These are phyloP conservation scores for Lodderomyces pseudojiufengensis DNA, from an alignment of 1,139 yeast species.

Conservation along the genomic window DNA sequence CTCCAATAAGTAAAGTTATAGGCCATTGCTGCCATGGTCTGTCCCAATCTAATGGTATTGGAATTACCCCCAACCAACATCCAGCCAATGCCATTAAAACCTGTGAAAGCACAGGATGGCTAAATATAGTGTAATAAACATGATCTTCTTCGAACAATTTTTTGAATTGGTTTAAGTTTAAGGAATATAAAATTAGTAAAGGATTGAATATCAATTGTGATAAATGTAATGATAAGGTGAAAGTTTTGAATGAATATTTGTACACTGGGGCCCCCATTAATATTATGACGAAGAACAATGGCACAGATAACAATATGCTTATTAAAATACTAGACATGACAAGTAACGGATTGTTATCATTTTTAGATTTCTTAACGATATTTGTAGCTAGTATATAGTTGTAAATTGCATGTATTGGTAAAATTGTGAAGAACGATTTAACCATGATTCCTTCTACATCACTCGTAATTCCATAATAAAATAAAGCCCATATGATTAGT, in stretches of 20 bases:
- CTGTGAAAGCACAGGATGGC: conserved; percentile 37
- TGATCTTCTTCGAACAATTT: conserved; percentile 22
- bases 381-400: conserved; percentile 22
- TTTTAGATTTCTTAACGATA: conserved; percentile 18
- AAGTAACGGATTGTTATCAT: conserved; percentile 29
- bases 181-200: conserved; percentile 55
- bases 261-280: conserved; percentile 87
- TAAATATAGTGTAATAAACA: conserved; percentile 22
- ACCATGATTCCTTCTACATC: conserved; percentile 25
- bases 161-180: conserved; percentile 40
- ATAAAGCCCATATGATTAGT: conserved; percentile 36
- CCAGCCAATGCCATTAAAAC: conserved; percentile 60
- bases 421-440: conserved; percentile 24
- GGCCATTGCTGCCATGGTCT: conserved; percentile 98
- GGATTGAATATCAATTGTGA: conserved; percentile 64
- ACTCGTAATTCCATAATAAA: conserved; percentile 33
- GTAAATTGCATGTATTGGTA: conserved; percentile 27
- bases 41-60: conserved; percentile 97
- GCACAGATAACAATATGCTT: conserved; percentile 45
- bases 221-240: conserved; percentile 61
- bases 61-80: conserved; percentile 90
- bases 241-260: conserved; percentile 54
- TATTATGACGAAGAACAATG: conserved; percentile 50
- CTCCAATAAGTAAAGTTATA: conserved; percentile 81
- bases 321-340: conserved; percentile 36